Conservation (phyloP, 768 basidiomycete species). For the Pseudohyphozyma bogoriensis region DNA sequence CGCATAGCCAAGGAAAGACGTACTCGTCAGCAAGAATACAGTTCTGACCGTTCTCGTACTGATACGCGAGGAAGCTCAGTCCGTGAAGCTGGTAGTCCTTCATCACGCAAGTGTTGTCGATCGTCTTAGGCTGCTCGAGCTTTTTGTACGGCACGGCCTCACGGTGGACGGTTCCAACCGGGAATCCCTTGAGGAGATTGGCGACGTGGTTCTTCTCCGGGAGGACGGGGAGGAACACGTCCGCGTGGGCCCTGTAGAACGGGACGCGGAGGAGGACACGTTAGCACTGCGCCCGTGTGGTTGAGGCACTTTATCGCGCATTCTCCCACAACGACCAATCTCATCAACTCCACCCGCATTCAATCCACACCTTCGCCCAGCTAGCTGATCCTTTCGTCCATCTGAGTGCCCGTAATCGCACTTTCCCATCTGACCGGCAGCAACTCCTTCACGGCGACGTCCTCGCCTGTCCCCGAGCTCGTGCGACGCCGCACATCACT, state of each 20-base stretch:
- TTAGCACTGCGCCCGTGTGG: no score
- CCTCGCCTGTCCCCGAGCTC: no score
- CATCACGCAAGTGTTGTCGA: conserved; percentile 50
- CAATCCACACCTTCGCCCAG: no score
- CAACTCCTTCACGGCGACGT: no score
- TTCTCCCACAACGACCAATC: no score
- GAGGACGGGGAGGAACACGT: conserved; percentile 1
- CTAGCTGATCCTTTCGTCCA: no score
- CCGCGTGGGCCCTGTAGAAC: background rate
- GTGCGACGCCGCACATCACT: no score
- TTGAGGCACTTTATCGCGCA: background rate
- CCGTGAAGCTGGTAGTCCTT: conserved; percentile 67
- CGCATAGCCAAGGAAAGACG: conserved; percentile 56
- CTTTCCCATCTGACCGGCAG: no score
- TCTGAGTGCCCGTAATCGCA: no score
- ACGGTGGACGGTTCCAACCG: background rate
- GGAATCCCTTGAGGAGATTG: background rate
- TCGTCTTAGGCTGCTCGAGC: conserved; percentile 46
- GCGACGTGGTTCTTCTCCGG: conserved; percentile 9
- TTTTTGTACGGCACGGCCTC: conserved; percentile 40
- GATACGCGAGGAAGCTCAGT: conserved; percentile 54
- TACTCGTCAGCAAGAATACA: conserved; percentile 64
- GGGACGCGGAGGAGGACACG: background rate
- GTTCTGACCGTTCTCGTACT: conserved; percentile 64
- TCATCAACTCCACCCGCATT: no score